Base-by-base conservation (phyloP, 371 early-diverging fungal species). In the Dinochytrium kinnereticum region DNA sequence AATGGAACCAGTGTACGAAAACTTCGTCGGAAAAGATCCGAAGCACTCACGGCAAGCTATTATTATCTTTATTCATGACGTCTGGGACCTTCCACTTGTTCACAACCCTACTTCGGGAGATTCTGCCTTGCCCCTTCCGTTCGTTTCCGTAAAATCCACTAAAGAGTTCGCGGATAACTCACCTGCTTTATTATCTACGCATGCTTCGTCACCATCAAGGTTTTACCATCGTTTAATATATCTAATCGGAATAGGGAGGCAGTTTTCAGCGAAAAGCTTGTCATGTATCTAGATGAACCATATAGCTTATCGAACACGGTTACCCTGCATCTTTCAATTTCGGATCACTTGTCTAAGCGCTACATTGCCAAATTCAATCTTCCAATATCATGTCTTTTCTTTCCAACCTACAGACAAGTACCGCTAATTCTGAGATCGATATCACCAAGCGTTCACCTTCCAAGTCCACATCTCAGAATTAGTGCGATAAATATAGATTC, bases 61-160 rank as follows among this genome's bases (percentile, higher is more conserved):
- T 2, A 33, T 61, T 7, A 38, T 78, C 26, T 38, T 66, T n/a
- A 50, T 78, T 19, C 79, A 78, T 49, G 69, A 76, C 71, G 51
- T 73, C 34, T 78, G 76, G 76, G 68, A 78, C 59, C 64, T 78
- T 0, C 79, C 79, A 19, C 17, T 38, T 2, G 53, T 78, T 15
- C 55, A 28, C 36, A 59, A 72, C 53, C 26, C 73, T 0, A 50
- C 30, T 13, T 65, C 72, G 2, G 31, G 40, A 24, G 33, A 65
- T 61, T 51, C 53, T 1, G 38, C 74, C 1, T 26, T 68, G 24
- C 79, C 79, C n/a, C 21, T n/a, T 5, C 51, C 73, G 1, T 78
- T 76, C 50, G 70, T 78, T 2, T 64, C 73, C 37, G 73, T 73
- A 24, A 78, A 76, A 51, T 64, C 72, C 17, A 59, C 66, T n/a